Evolutionary conservation across 495 filamentous ascomycete species (phyloP), one percentile per base, ranked within the genome.

Genomic region (Talaromyces nanjingensis): DNA sequence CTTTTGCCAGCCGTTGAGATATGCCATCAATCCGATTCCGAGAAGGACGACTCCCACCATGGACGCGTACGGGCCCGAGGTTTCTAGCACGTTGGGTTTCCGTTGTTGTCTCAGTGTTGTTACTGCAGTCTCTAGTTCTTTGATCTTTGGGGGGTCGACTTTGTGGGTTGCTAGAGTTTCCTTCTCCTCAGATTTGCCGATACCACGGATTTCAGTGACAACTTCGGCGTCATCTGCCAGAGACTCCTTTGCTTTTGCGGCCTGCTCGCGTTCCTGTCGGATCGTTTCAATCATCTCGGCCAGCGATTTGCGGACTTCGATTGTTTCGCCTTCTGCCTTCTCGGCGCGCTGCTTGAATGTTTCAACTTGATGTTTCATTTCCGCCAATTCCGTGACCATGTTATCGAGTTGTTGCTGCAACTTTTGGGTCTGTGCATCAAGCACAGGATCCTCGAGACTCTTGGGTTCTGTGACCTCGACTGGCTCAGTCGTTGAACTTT

Each of bases 11-110:
- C 88, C 88, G 72, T 98, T 98, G 66, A 98, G 79, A 76, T 91
- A 96, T 52, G 90, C 91, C 94, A 98, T 98, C 58, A 97, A 72
- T 31, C 91, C 89, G 70, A 97, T 87, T 16, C 94, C 94, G 66
- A 97, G 73, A 55, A 97, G 74, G 58, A 98, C 91, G 5, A 98
- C 93, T 6, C 91, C 90, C 24, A 97, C 76, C 79, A 96, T 92
- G 6, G 89, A 91, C 34, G 89, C 90, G 68, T 92, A 96, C 22
- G 94, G 94, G 61, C 87, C 84, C 65, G 86, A 84, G 33, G 91
- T 84, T 64, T 85, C 78, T 58, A 91, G 66, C n/a, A 75, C 73
- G 52, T 73, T 69, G 61, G 72, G 68, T 54, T 74, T 67, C 42
- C 74, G 72, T 49, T 66, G 74, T 64, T 77, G 78, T 57, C 81